These are phyloP conservation scores for Ceratobasidium sp. DNA, from an alignment of 1,284 basidiomycete genomes.

Conservation along the genomic window DNA sequence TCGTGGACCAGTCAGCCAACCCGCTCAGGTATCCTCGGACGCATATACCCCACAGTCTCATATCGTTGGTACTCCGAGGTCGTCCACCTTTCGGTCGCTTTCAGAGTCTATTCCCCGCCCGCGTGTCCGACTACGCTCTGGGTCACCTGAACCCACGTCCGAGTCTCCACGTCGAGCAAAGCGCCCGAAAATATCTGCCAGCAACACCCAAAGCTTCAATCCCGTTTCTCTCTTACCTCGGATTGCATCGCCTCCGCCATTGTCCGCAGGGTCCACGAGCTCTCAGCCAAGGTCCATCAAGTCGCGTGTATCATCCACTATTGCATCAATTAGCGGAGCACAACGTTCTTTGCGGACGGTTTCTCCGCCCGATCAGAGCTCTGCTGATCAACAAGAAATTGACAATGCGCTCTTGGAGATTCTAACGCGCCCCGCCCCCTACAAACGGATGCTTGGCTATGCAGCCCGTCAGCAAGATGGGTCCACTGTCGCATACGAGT, in stretches of 20 bases:
- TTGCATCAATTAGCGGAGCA: conserved; percentile 14
- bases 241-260: conserved; percentile 19
- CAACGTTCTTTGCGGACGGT: conserved; percentile 5
- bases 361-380: conserved; percentile 20
- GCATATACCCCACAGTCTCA: conserved; percentile 30
- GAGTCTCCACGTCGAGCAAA: conserved; percentile 18
- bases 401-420: conserved; percentile 25
- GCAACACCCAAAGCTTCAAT: not conserved
- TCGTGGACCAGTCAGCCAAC: conserved; percentile 22
- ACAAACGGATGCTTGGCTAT: conserved; percentile 37
- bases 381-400: not conserved
- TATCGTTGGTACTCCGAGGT: not conserved
- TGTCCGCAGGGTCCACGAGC: conserved; percentile 29
- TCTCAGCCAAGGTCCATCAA: conserved; percentile 25
- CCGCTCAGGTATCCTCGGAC: not conserved
- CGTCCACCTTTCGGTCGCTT: conserved; percentile 25
- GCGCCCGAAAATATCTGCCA: conserved; percentile 13
- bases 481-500: conserved; percentile 20
- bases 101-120: conserved; percentile 21
- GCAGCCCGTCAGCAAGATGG: conserved; percentile 38
- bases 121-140: conserved; percentile 26
- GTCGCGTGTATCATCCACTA: conserved; percentile 28
- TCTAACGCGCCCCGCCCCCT: conserved; percentile 25
- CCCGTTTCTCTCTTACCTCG: not conserved
- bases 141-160: conserved; percentile 18